Conservation (phyloP, 768 basidiomycete species). For the Leccinum subgranulosum region DNA sequence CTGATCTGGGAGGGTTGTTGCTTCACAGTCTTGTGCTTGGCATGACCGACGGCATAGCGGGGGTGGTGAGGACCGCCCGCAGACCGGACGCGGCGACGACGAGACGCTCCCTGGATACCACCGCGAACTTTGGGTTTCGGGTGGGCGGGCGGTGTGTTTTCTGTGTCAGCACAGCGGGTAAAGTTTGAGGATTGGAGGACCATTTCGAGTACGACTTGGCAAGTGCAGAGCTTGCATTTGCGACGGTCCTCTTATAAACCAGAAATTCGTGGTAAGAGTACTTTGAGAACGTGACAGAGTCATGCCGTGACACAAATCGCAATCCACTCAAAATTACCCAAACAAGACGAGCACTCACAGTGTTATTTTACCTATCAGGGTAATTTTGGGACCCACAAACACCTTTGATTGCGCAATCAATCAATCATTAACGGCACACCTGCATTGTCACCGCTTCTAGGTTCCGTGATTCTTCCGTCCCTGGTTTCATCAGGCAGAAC, state of each 20-base stretch:
- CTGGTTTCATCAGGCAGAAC: constrained; percentile 1
- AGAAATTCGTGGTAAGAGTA: constrained; percentile 9
- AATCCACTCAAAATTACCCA: constrained; percentile 28
- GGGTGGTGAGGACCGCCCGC: constrained; percentile 28
- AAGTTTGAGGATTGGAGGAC: constrained; percentile 20
- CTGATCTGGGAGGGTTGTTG: constrained; percentile 21
- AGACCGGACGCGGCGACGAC: constrained; percentile 39
- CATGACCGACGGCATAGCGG: constrained; percentile 36
- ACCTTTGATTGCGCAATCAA: constrained; percentile 29
- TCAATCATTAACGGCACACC: constrained; percentile 3
- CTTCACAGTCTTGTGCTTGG: constrained; percentile 33
- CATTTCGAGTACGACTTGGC: constrained; percentile 15
- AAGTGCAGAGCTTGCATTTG: background rate
- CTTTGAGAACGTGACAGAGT: constrained; percentile 23
- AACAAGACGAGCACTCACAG: constrained; percentile 4
- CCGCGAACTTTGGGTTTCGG: constrained; percentile 20
- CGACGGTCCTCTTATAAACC: constrained; percentile 25
- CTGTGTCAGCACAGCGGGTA: constrained; percentile 25
- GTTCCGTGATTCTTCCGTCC: background rate
- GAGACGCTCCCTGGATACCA: constrained; percentile 33
- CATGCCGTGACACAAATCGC: constrained; percentile 30
- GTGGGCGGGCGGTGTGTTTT: constrained; percentile 33
- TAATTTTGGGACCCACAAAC: constrained; percentile 31
- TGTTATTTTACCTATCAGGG: constrained; percentile 18
- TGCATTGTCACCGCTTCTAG: background rate